Evolutionary conservation across 2,329 filamentous ascomycete genomes (phyloP).

Genomic region (Colletotrichum sojae): DNA sequence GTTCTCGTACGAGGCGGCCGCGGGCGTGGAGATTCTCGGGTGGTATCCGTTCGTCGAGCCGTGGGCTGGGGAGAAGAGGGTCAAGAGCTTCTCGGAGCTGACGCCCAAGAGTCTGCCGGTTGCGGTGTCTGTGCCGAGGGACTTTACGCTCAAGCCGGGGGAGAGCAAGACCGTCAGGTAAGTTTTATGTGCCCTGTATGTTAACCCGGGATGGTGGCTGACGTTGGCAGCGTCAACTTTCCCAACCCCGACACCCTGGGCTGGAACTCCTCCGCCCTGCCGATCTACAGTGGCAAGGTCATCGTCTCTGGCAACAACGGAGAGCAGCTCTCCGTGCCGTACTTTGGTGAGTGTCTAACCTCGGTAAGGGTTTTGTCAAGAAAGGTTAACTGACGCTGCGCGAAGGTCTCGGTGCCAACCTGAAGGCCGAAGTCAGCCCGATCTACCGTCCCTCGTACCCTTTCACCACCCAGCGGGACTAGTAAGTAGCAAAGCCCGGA

Average conservation of each 20-base stretch:
- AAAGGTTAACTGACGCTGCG: neutral
- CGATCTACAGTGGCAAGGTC: constrained; percentile 53
- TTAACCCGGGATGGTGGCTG: too few species aligned
- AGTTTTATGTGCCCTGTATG: neutral
- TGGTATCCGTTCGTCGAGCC: constrained; percentile 34
- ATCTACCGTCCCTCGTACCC: constrained; percentile 42
- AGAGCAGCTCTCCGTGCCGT: constrained; percentile 52
- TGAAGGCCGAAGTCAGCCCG: constrained; percentile 42
- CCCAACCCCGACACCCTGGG: constrained; percentile 46
- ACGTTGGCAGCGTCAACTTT: constrained; percentile 45
- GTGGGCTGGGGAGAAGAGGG: constrained; percentile 33
- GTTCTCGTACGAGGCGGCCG: constrained; percentile 47
- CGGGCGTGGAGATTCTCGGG: constrained; percentile 53
- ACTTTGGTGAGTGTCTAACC: constrained; percentile 44
- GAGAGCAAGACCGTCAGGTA: constrained; percentile 46
- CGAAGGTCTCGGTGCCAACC: constrained; percentile 44
- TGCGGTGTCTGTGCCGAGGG: constrained; percentile 42
- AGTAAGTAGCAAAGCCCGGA: neutral
- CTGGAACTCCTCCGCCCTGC: constrained; percentile 48
- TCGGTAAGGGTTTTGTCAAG: rapidly evolving
- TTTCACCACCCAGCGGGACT: constrained; percentile 26
- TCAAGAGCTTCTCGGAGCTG: constrained; percentile 45
- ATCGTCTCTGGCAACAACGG: constrained; percentile 49
- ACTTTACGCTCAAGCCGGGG: constrained; percentile 45
- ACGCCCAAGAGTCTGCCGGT: constrained; percentile 41